Evolutionary conservation across 2,329 filamentous ascomycete species (phyloP).

Genomic region (Aspergillus nomiae): DNA sequence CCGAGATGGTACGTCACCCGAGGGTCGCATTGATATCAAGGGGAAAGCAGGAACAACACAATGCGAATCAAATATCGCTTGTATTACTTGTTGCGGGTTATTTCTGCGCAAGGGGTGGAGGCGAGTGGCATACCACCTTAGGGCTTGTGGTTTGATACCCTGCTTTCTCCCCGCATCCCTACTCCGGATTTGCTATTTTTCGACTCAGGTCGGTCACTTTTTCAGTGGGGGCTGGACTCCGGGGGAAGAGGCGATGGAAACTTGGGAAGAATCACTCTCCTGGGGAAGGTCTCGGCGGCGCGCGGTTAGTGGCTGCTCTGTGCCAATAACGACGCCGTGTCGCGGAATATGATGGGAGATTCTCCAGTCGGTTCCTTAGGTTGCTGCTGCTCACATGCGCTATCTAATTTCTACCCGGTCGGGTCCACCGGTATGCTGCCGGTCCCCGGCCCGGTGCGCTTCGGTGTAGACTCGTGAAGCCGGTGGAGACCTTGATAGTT

Average conservation of each 20-base stretch:
- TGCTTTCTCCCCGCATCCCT: neutral
- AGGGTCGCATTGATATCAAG: neutral
- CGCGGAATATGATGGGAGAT: neutral
- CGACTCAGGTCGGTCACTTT: neutral
- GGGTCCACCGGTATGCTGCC: conserved; percentile 2
- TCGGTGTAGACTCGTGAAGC: conserved; percentile 3
- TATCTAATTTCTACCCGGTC: neutral
- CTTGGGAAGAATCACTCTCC: neutral
- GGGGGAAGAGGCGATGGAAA: neutral
- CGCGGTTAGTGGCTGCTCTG: neutral
- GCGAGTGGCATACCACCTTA: neutral
- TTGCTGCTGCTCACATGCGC: neutral
- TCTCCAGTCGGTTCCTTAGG: neutral
- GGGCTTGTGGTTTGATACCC: neutral
- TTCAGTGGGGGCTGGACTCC: neutral
- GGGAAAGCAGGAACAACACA: neutral
- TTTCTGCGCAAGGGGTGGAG: neutral
- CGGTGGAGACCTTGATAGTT: neutral
- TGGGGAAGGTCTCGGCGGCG: neutral
- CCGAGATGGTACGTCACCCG: neutral
- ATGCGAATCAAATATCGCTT: neutral
- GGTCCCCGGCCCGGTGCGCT: neutral
- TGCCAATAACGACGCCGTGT: neutral
- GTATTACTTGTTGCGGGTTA: neutral
- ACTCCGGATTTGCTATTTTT: conserved; percentile 4